Conservation (phyloP, 2,329 filamentous ascomycete species). For the Colletotrichum lindemuthianum region DNA sequence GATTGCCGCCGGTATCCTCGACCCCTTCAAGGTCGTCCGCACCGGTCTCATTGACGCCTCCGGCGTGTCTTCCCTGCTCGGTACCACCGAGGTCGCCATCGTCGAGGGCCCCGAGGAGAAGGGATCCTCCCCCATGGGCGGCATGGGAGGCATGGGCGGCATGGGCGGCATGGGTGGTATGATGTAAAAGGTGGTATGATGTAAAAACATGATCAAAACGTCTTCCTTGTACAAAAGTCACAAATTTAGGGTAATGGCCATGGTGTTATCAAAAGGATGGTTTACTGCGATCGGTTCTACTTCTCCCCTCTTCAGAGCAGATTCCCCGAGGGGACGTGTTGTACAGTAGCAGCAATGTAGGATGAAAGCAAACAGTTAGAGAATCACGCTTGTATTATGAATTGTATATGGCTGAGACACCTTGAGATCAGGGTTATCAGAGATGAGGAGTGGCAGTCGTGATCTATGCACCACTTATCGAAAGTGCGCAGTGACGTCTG, state of each 20-base stretch:
- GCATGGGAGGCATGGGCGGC: constrained; percentile 75
- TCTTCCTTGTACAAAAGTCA: constrained; percentile 40
- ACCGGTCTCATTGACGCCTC: constrained; percentile 94
- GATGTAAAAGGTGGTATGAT: constrained; percentile 72
- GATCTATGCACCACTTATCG: neutral
- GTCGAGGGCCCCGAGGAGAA: constrained; percentile 97
- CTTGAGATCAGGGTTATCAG: too few relatives aligned
- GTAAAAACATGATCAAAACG: constrained; percentile 52
- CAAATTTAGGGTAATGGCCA: constrained; percentile 57
- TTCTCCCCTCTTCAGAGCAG: constrained; percentile 36
- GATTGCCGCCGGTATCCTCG: constrained; percentile 95
- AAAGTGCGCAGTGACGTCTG: constrained; percentile 20
- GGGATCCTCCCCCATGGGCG: constrained; percentile 68
- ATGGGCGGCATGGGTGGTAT: constrained; percentile 71
- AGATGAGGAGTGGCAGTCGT: too few relatives aligned
- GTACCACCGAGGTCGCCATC: constrained; percentile 97
- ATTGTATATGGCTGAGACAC: too few relatives aligned
- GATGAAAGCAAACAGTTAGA: constrained; percentile 31
- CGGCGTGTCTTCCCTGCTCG: constrained; percentile 95
- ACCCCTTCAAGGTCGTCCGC: constrained; percentile 99
- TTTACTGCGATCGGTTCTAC: constrained; percentile 46
- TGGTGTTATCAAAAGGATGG: constrained; percentile 56
- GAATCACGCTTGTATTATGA: neutral
- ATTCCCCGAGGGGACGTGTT: constrained; percentile 35
- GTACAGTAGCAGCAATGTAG: constrained; percentile 38